phyloP scores from a whole-genome alignment of 768 basidiomycete species.

The Amylocystis lapponica region DNA sequence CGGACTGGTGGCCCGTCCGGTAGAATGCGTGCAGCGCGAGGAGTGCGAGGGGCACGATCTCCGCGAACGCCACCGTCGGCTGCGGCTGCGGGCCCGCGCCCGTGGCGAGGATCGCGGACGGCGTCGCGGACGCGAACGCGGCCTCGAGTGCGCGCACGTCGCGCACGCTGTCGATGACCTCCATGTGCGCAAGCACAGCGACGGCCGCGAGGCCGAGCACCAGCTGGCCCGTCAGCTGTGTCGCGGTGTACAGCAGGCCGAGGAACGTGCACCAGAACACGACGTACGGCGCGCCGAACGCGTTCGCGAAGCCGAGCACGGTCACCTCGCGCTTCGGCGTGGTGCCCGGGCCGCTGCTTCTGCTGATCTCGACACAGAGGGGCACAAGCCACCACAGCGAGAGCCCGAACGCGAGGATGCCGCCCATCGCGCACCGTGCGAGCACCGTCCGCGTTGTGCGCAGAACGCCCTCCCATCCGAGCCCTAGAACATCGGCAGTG shows the following conservation, averaged over 20 bases:
- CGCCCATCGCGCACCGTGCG: constrained; percentile 49
- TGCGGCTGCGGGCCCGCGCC: constrained; percentile 21
- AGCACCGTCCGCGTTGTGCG: constrained; percentile 53
- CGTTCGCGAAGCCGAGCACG: constrained; percentile 84
- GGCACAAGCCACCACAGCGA: constrained; percentile 70
- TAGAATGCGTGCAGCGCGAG: constrained; percentile 77
- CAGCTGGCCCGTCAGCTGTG: constrained; percentile 81
- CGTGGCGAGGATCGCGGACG: constrained; percentile 38
- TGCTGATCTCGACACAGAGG: constrained; percentile 63
- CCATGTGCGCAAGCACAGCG: constrained; percentile 70
- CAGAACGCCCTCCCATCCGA: constrained; percentile 37
- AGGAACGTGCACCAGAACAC: constrained; percentile 73
- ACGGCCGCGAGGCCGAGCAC: constrained; percentile 58
- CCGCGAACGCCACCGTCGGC: constrained; percentile 47
- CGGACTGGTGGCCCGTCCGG: constrained; percentile 88
- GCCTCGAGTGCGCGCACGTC: constrained; percentile 56
- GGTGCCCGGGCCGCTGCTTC: constrained; percentile 2
- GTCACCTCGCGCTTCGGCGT: constrained; percentile 37
- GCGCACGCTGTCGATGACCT: constrained; percentile 75
- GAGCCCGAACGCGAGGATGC: constrained; percentile 47
- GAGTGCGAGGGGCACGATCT: constrained; percentile 69
- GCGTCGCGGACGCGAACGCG: constrained; percentile 43
- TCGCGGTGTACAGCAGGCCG: constrained; percentile 53
- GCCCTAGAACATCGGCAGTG: constrained; percentile 41
- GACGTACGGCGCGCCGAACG: constrained; percentile 83